phyloP scores from a whole-genome alignment of 345 rosid species.

The Populus alba region DNA sequence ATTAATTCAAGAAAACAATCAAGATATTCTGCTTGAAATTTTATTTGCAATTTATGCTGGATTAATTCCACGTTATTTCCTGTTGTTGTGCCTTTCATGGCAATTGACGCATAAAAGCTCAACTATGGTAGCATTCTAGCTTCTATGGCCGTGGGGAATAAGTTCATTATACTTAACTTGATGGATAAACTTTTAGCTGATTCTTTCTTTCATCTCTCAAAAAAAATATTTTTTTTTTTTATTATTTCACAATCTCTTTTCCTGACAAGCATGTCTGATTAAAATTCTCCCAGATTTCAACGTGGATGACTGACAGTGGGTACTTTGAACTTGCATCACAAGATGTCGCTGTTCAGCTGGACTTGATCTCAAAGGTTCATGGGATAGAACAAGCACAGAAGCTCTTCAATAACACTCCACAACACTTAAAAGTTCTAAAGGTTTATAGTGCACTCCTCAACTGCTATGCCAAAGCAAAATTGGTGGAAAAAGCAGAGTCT shows the following conservation, averaged over 20 bases:
- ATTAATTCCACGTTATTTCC: neutral
- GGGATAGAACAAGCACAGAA: constrained; percentile 40
- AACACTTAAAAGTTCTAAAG: constrained; percentile 3
- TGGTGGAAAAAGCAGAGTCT: constrained; percentile 42
- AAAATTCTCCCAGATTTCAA: constrained; percentile 28
- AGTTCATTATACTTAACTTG: neutral
- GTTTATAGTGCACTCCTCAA: constrained; percentile 41
- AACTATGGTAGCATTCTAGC: neutral
- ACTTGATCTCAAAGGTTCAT: constrained; percentile 34
- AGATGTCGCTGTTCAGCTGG: constrained; percentile 38
- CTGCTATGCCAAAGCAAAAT: constrained; percentile 30
- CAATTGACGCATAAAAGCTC: neutral
- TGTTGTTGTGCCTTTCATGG: neutral
- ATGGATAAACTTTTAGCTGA: neutral
- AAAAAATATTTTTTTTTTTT: too few relatives aligned
- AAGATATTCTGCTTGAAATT: neutral
- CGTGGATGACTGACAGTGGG: constrained; percentile 46
- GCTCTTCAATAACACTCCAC: constrained; percentile 30
- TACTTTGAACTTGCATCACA: constrained; percentile 1
- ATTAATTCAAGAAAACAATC: too few relatives aligned
- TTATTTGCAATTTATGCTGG: neutral
- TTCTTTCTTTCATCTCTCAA: neutral
- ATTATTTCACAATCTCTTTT: neutral
- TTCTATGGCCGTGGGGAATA: neutral
- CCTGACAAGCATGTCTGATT: neutral